Evolutionary conservation across 805 yeast genomes (phyloP).

Genomic region (Wickerhamomyces chaumierensis): DNA sequence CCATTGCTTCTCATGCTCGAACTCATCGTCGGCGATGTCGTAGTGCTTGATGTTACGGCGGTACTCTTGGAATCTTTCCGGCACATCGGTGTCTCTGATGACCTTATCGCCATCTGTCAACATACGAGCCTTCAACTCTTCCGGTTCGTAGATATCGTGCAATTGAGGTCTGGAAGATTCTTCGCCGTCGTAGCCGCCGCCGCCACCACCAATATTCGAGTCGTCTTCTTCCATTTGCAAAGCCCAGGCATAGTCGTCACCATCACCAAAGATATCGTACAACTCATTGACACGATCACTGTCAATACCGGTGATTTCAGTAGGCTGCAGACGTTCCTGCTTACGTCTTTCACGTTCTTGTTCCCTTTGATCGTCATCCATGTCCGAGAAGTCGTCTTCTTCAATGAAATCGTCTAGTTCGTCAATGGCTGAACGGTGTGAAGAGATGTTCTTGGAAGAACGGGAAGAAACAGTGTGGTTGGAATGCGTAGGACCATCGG

Average conservation of each 20-base stretch:
- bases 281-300: slow-evolving; percentile 88
- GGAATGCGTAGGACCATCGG: slow-evolving; percentile 20
- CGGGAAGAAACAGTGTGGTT: slow-evolving; percentile 1
- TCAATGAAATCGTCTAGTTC: slow-evolving; percentile 96
- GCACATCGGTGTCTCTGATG: slow-evolving; percentile 78
- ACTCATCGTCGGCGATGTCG: slow-evolving; percentile 60
- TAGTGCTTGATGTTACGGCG: slow-evolving; percentile 55
- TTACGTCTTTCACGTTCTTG: slow-evolving; percentile 33
- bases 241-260: slow-evolving; percentile 97
- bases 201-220: neutral
- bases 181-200: slow-evolving; percentile 27
- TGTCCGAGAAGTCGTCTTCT: slow-evolving; percentile 92
- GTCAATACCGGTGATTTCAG: slow-evolving; percentile 54
- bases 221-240: slow-evolving; percentile 57
- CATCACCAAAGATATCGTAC: slow-evolving; percentile 93
- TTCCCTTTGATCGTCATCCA: slow-evolving; percentile 52
- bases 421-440: slow-evolving; percentile 36
- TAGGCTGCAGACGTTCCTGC: slow-evolving; percentile 39
- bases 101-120: slow-evolving; percentile 86
- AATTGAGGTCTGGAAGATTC: slow-evolving; percentile 36
- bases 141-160: slow-evolving; percentile 88
- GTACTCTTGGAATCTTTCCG: slow-evolving; percentile 81
- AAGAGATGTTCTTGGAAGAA: neutral
- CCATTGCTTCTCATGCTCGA: slow-evolving; percentile 70
- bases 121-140: slow-evolving; percentile 83